A percentile compares a stretch with the other conserved stretches of the same genome.
Evolutionary conservation across 331 rosid genomes (phyloP).

Genomic region (Cucumis variabilis): DNA sequence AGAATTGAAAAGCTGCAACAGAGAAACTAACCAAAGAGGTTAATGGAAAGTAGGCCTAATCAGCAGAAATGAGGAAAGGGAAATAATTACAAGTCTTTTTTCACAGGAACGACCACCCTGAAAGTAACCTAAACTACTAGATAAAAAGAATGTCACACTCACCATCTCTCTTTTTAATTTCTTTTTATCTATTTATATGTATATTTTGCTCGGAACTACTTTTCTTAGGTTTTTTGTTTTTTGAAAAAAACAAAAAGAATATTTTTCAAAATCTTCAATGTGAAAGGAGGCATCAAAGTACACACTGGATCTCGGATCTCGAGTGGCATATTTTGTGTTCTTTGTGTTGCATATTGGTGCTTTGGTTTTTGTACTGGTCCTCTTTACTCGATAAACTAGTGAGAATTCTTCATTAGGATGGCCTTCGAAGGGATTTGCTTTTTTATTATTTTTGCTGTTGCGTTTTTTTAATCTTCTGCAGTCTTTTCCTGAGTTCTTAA

Average conservation of each 20-base stretch:
- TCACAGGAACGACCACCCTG: neutral
- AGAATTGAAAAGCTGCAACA: neutral
- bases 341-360: too few relatives aligned
- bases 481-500: too few relatives aligned
- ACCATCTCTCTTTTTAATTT: neutral
- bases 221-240: neutral
- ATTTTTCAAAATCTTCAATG: neutral
- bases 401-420: too few relatives aligned
- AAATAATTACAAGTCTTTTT: neutral
- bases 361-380: too few relatives aligned
- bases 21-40: neutral
- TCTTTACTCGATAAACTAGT: too few relatives aligned
- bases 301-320: too few relatives aligned
- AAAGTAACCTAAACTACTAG: neutral
- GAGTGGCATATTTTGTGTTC: too few relatives aligned
- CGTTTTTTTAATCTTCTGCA: too few relatives aligned
- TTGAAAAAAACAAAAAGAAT: neutral
- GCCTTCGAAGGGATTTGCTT: too few relatives aligned
- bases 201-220: neutral
- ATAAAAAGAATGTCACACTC: neutral
- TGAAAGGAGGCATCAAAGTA: slow-evolving; percentile 6
- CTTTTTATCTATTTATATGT: slow-evolving; percentile 6
- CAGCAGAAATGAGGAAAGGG: neutral
- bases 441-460: too few relatives aligned
- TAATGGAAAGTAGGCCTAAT: neutral